Base-by-base conservation (phyloP, 805 yeast genomes). In the Saccharomyces paradoxus region DNA sequence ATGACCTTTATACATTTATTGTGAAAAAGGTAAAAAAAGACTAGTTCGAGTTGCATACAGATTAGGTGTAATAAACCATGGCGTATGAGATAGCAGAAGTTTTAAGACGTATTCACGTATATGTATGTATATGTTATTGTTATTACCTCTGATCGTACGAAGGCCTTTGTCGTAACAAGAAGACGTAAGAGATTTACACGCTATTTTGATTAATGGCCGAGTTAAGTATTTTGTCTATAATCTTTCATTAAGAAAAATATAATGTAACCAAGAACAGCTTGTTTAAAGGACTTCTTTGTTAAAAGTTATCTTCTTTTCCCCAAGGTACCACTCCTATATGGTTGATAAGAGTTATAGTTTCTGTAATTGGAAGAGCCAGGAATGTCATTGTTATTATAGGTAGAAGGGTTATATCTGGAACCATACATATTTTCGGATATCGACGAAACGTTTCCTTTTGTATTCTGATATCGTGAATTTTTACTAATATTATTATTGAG, bases 311-410 rank as follows among this genome's bases (percentile, higher is more conserved):
- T 49, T 46, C 46, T 50, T 12, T 49, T 49, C 14, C 50, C 50
- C 22, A 53, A 26, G 28, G 61, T 60, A 2, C 63, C 63, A 46
- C 60, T 57, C 46, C 62, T 57, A 28, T 56, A 59, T n/a, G 61
- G 59, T 44, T 54, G 52, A 29, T 52, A 60, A 22, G 61, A 54
- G 48, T 57, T 61, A 51, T 58, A 55, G 17, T 50, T 52, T 28
- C 53, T 60, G 22, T 56, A 56, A 14, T 56, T 60, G 4, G 49
- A 17, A 17, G 41, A 44, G n/a, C 7, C 17, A 2, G 24, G 13
- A 37, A 17, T 37, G 44, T 28, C 31, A 26, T 53, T 28, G n/a
- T 52, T 27, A 28, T 46, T 29, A 54, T 48, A 51, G 7, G 50
- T 21, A 10, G 48, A 49, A 30, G 53, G 51, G 9, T 57, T 59